A percentile compares a stretch with the other conserved stretches of the same genome.
phyloP scores from a whole-genome alignment of 2,329 filamentous ascomycete species.

The Talaromyces sp. region DNA sequence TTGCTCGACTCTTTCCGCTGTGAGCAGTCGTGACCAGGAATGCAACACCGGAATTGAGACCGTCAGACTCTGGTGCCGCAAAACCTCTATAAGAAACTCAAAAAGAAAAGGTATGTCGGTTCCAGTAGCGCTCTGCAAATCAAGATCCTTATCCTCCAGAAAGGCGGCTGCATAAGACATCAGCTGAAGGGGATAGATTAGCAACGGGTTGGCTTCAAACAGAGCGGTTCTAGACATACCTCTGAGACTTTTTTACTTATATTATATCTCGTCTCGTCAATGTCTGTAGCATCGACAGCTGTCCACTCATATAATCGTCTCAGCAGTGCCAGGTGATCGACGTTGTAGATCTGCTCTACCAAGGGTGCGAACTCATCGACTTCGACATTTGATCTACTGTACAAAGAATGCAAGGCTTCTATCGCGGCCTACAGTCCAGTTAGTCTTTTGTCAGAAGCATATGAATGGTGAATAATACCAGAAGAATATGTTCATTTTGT shows the following conservation, averaged over 20 bases:
- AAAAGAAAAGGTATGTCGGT: constrained; percentile 73
- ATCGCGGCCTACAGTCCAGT: constrained; percentile 62
- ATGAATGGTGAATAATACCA: constrained; percentile 48
- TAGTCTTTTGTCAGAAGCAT: background rate
- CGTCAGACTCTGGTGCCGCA: constrained; percentile 81
- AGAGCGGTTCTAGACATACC: constrained; percentile 47
- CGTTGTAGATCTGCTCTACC: constrained; percentile 73
- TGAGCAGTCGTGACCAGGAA: constrained; percentile 80
- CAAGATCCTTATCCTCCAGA: constrained; percentile 70
- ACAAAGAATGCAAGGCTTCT: constrained; percentile 79
- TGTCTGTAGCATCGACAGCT: constrained; percentile 70
- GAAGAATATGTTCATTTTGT: constrained; percentile 68
- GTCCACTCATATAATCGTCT: constrained; percentile 77
- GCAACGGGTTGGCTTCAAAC: background rate
- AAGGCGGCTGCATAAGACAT: constrained; percentile 81
- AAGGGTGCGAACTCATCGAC: constrained; percentile 75
- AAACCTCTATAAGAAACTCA: constrained; percentile 71
- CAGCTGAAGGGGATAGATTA: constrained; percentile 55
- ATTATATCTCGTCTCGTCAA: constrained; percentile 88
- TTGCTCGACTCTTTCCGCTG: constrained; percentile 65
- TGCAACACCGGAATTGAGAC: constrained; percentile 91
- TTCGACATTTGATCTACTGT: constrained; percentile 68
- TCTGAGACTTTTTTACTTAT: constrained; percentile 93
- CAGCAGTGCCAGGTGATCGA: constrained; percentile 68
- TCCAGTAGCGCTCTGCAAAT: constrained; percentile 55